These are phyloP conservation scores for Populus pruinosa DNA, from an alignment of 345 rosid genomes.

Conservation along the genomic window DNA sequence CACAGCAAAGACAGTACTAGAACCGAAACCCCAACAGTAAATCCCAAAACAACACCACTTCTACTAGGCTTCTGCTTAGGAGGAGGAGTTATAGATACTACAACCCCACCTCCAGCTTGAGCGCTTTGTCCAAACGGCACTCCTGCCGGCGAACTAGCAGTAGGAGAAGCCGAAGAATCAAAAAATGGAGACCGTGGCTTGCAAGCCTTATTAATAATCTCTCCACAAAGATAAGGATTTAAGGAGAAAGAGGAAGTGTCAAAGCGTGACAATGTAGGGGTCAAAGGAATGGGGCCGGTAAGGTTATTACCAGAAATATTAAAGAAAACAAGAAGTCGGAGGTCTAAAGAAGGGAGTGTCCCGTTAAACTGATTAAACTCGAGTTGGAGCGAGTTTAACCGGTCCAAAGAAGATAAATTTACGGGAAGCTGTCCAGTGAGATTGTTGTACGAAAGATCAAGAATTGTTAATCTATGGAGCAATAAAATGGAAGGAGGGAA, in stretches of 20 bases:
- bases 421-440: slow-evolving; percentile 64
- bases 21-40: slow-evolving; percentile 43
- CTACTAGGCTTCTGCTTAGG: slow-evolving; percentile 36
- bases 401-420: slow-evolving; percentile 41
- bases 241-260: slow-evolving; percentile 48
- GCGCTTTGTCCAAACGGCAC: slow-evolving; percentile 66
- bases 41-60: slow-evolving; percentile 42
- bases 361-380: slow-evolving; percentile 70
- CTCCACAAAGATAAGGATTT: slow-evolving; percentile 82
- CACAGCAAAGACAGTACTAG: slow-evolving; percentile 42
- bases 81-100: slow-evolving; percentile 36
- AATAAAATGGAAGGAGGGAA: slow-evolving; percentile 61
- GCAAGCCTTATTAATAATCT: slow-evolving; percentile 62
- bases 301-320: slow-evolving; percentile 79
- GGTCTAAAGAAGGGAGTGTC: slow-evolving; percentile 67
- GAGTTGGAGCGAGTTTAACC: slow-evolving; percentile 57
- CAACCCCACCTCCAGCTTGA: slow-evolving; percentile 42
- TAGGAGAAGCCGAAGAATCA: slow-evolving; percentile 26
- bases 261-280: slow-evolving; percentile 63
- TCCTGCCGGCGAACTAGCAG: slow-evolving; percentile 34
- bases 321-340: slow-evolving; percentile 44
- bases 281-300: slow-evolving; percentile 61
- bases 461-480: slow-evolving; percentile 55
- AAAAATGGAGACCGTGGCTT: slow-evolving; percentile 62
- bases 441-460: slow-evolving; percentile 53